These are phyloP conservation scores for Globisporangium parvum DNA, from an alignment of 352 stramenopile genomes.

Conservation along the genomic window DNA sequence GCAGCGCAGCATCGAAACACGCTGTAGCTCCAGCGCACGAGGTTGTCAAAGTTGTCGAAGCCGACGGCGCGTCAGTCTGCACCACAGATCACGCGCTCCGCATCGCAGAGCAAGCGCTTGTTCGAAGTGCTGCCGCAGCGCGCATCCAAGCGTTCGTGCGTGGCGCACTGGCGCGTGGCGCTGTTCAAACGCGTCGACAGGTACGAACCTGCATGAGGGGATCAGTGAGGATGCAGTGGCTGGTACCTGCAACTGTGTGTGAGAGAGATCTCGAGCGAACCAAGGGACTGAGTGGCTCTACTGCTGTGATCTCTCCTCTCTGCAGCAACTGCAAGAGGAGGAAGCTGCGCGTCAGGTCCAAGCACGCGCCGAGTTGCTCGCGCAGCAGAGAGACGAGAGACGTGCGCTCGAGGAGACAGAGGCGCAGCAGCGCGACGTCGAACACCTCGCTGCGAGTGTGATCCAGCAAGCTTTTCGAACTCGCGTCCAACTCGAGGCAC, in stretches of 20 bases:
- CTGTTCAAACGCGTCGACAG: constrained; percentile 9
- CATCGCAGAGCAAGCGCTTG: constrained; percentile 18
- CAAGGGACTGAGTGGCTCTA: background rate
- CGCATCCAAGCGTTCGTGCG: constrained; percentile 29
- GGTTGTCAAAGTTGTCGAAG: constrained; percentile 19
- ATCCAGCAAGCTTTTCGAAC: constrained; percentile 35
- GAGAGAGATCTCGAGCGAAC: background rate
- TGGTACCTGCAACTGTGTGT: background rate
- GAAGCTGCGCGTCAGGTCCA: constrained; percentile 21
- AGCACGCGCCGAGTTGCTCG: background rate
- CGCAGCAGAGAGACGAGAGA: background rate
- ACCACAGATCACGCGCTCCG: constrained; percentile 13
- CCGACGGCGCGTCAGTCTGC: constrained; percentile 10
- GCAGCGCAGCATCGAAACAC: background rate
- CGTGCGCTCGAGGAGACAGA: constrained; percentile 14
- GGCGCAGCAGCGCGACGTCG: constrained; percentile 29
- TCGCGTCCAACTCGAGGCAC: background rate
- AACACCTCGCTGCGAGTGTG: constrained; percentile 31
- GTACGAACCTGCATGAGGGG: background rate
- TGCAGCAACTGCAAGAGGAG: constrained; percentile 13
- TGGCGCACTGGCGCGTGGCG: constrained; percentile 19
- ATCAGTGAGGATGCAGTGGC: no score
- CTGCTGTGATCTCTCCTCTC: background rate
- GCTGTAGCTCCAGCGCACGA: background rate
- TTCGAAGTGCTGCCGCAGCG: constrained; percentile 19